Percentiles rank a stretch among this genome's conserved stretches.
Evolutionary conservation across 2,329 filamentous ascomycete genomes (phyloP).

Genomic region (Ceratocystiopsis brevicomis): DNA sequence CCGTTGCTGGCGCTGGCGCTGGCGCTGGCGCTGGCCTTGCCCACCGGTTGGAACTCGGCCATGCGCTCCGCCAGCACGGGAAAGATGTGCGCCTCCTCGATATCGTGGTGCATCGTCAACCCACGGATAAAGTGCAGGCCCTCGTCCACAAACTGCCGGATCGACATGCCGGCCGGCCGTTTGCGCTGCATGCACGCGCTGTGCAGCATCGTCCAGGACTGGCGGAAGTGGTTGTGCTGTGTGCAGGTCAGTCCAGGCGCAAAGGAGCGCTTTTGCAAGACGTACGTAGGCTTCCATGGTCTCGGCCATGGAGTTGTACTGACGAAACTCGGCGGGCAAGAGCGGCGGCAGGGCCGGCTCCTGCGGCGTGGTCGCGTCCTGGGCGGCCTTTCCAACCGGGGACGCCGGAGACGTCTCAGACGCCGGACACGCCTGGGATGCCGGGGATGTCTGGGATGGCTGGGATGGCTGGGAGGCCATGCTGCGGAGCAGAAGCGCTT

Average conservation of each 20-base stretch:
- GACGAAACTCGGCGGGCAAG: slow-evolving; percentile 43
- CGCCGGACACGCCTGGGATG: too few relatives aligned
- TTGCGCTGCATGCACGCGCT: slow-evolving; percentile 38
- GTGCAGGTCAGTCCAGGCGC: neutral
- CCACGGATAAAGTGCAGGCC: slow-evolving; percentile 52
- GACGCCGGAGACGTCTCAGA: too few relatives aligned
- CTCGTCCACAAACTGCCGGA: slow-evolving; percentile 46
- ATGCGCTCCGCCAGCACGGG: slow-evolving; percentile 58
- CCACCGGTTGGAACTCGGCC: slow-evolving; percentile 47
- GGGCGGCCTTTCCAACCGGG: too few relatives aligned
- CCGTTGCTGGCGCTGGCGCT: slow-evolving; percentile 7
- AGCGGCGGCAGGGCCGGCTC: slow-evolving; percentile 35
- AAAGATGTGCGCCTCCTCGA: slow-evolving; percentile 71
- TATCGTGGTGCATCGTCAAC: slow-evolving; percentile 59
- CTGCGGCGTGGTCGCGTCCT: neutral
- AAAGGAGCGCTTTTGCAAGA: too few relatives aligned
- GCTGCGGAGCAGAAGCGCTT: too few relatives aligned
- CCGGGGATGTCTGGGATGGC: too few relatives aligned
- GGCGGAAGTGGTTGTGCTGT: slow-evolving; percentile 60
- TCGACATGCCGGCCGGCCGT: slow-evolving; percentile 43
- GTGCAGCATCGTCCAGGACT: slow-evolving; percentile 54
- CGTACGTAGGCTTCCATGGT: slow-evolving; percentile 48
- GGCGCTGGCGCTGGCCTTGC: slow-evolving; percentile 6
- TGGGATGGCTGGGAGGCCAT: too few relatives aligned
- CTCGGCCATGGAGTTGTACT: slow-evolving; percentile 55